Conservation (phyloP, 1,284 basidiomycete genomes). For the Malassezia brasiliensis region DNA sequence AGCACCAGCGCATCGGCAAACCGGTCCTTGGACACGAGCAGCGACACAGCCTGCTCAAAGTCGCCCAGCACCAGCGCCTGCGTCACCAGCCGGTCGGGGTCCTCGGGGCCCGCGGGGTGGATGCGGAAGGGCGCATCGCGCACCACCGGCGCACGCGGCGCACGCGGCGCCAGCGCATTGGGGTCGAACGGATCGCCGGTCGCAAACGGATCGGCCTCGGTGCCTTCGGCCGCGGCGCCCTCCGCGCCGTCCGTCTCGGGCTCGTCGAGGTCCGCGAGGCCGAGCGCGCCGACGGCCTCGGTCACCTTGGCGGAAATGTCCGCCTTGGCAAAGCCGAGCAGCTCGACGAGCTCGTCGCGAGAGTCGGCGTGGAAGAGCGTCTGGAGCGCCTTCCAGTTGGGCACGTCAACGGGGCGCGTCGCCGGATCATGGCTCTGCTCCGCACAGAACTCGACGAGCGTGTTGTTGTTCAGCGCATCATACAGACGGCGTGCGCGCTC, state of each 20-base stretch:
- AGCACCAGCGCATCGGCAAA: slow-evolving; percentile 90
- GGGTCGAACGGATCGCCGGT: neutral
- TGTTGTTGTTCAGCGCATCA: slow-evolving; percentile 57
- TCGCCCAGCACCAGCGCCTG: slow-evolving; percentile 89
- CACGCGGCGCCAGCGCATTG: neutral
- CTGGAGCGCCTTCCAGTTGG: slow-evolving; percentile 71
- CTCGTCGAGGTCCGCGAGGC: slow-evolving; percentile 7
- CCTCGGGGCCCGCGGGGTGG: slow-evolving; percentile 76
- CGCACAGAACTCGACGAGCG: slow-evolving; percentile 38
- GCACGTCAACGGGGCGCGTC: slow-evolving; percentile 50
- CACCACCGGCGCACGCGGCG: neutral
- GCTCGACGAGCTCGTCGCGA: slow-evolving; percentile 75
- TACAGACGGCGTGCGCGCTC: slow-evolving; percentile 67
- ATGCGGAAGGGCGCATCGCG: slow-evolving; percentile 64
- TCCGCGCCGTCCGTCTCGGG: neutral
- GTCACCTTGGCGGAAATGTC: slow-evolving; percentile 71
- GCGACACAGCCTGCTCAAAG: slow-evolving; percentile 79
- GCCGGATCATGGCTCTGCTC: slow-evolving; percentile 32
- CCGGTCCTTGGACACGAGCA: slow-evolving; percentile 79
- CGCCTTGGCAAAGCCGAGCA: slow-evolving; percentile 85
- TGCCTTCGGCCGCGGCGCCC: slow-evolving; percentile 52
- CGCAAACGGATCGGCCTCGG: slow-evolving; percentile 48
- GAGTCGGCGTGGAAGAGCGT: slow-evolving; percentile 83
- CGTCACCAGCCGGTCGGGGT: slow-evolving; percentile 78
- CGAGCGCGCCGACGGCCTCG: slow-evolving; percentile 66